phyloP scores from a whole-genome alignment of 73 alveolate genomes.

The Paramecium bursaria region DNA sequence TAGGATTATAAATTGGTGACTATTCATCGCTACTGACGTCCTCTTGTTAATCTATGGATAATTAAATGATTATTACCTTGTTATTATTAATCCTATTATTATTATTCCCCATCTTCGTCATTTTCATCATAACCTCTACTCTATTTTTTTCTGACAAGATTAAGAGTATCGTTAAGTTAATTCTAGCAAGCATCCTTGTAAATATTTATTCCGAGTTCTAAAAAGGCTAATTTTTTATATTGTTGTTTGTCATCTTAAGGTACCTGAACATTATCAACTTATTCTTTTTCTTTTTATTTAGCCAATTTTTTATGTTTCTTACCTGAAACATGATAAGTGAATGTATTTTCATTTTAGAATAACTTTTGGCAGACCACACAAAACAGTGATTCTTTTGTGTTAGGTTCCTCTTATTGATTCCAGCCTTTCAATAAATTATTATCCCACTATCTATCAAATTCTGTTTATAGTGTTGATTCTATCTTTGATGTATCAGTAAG shows the following conservation, averaged over 20 bases:
- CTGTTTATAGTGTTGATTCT: conserved; percentile 62
- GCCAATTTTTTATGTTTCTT: conserved; percentile 42
- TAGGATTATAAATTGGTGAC: conserved; percentile 56
- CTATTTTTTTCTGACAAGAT: conserved; percentile 44
- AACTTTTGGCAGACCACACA: conserved; percentile 27
- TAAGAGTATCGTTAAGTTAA: conserved; percentile 39
- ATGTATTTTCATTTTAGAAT: conserved; percentile 45
- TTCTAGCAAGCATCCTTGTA: conserved; percentile 1
- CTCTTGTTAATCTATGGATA: conserved; percentile 35
- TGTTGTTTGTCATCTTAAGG: background rate
- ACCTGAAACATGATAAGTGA: conserved; percentile 14
- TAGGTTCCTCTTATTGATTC: conserved; percentile 30
- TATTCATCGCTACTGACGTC: conserved; percentile 40
- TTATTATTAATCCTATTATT: background rate
- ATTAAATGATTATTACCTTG: too few relatives aligned
- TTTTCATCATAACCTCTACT: conserved; percentile 57
- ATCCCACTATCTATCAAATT: conserved; percentile 80
- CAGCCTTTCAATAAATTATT: conserved; percentile 75
- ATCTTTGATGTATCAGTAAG: conserved; percentile 69
- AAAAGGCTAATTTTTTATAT: background rate
- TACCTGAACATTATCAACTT: background rate
- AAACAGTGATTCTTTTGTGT: conserved; percentile 4
- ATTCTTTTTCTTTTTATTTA: conserved; percentile 12
- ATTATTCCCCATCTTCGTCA: conserved; percentile 15
- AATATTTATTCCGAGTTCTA: conserved; percentile 3